Conservation (phyloP, 768 basidiomycete species). For the Phanerochaete sordida region DNA sequence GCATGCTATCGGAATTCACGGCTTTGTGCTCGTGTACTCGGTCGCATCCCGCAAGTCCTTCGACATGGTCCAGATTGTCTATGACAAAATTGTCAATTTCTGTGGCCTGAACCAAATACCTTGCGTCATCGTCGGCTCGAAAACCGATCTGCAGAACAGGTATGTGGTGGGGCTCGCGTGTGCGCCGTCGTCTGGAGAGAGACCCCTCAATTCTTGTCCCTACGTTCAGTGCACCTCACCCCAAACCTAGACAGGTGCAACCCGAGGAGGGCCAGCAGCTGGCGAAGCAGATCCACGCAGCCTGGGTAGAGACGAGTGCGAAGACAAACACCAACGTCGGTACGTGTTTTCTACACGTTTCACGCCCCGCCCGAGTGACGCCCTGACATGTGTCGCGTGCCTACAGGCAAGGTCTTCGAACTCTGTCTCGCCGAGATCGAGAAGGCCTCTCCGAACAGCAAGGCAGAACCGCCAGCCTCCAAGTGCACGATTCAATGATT, state of each 20-base stretch:
- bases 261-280: constrained; percentile 71
- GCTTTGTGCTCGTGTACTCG: constrained; percentile 95
- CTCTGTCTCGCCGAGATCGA: constrained; percentile 82
- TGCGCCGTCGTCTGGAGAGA: neutral
- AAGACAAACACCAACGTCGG: constrained; percentile 85
- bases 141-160: constrained; percentile 79
- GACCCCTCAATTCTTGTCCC: constrained; percentile 1
- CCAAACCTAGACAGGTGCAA: constrained; percentile 62
- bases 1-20: constrained; percentile 95
- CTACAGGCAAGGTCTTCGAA: constrained; percentile 77
- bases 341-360: constrained; percentile 39
- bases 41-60: constrained; percentile 87
- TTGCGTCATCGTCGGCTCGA: constrained; percentile 93
- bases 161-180: constrained; percentile 25
- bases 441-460: constrained; percentile 57
- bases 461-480: constrained; percentile 36
- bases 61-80: constrained; percentile 90
- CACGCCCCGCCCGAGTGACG: neutral
- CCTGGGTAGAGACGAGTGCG: constrained; percentile 87
- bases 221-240: constrained; percentile 27
- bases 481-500: constrained; percentile 40
- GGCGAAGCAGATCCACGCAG: constrained; percentile 67
- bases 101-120: constrained; percentile 82
- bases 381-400: constrained; percentile 3
- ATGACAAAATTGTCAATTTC: constrained; percentile 91